Conservation (phyloP, 805 yeast genomes). For the Hanseniaspora meyeri region DNA sequence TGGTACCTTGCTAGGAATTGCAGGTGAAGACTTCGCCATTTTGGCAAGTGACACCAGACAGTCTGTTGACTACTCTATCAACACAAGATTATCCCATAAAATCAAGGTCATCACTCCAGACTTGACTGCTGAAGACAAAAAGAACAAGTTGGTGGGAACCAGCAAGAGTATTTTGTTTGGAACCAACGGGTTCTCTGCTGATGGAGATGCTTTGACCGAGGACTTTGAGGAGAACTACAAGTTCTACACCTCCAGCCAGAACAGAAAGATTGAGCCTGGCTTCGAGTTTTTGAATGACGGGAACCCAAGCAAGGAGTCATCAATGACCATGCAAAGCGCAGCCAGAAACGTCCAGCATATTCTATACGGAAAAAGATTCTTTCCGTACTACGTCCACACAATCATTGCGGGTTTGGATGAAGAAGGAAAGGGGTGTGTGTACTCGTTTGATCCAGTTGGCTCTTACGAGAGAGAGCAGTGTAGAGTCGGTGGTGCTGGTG, state of each 20-base stretch:
- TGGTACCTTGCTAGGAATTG: conserved; percentile 93
- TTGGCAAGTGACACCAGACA: conserved; percentile 98
- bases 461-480: conserved; percentile 95
- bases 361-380: conserved; percentile 82
- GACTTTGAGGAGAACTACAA: conserved; percentile 52
- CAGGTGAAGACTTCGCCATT: conserved; percentile 94
- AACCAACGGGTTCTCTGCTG: conserved; percentile 95
- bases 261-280: conserved; percentile 33
- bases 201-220: conserved; percentile 73
- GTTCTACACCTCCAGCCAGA: conserved; percentile 89
- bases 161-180: conserved; percentile 81
- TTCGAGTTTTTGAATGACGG: conserved; percentile 6
- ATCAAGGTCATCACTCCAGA: conserved; percentile 8
- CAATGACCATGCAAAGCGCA: conserved; percentile 54
- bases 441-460: conserved; percentile 95
- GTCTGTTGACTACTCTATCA: conserved; percentile 84
- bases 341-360: conserved; percentile 86
- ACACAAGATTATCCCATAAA: conserved; percentile 43
- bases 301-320: conserved; percentile 16
- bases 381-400: conserved; percentile 94
- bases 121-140: conserved; percentile 31
- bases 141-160: conserved; percentile 75
- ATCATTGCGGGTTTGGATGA: conserved; percentile 84
- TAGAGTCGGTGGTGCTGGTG: conserved; percentile 97
- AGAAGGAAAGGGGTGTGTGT: conserved; percentile 83